phyloP scores from a whole-genome alignment of 1,139 yeast genomes.

The Pichia terricola region DNA sequence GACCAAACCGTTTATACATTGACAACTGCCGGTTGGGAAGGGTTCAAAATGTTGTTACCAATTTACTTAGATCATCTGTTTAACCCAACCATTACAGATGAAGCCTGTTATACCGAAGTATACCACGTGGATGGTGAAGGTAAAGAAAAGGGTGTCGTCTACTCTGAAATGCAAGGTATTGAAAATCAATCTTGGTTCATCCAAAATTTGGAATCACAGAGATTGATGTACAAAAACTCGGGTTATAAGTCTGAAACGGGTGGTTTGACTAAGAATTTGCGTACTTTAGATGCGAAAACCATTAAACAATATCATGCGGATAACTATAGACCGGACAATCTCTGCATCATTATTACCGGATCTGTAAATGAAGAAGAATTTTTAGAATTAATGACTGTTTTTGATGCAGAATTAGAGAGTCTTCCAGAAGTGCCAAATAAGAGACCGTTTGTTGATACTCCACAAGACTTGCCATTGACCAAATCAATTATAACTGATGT shows the following conservation, averaged over 20 bases:
- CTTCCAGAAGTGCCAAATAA: slow-evolving; percentile 30
- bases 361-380: slow-evolving; percentile 68
- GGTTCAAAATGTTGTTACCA: slow-evolving; percentile 75
- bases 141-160: slow-evolving; percentile 93
- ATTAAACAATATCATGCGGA: slow-evolving; percentile 66
- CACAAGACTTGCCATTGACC: slow-evolving; percentile 31
- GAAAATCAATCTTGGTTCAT: slow-evolving; percentile 75
- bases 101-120: slow-evolving; percentile 89
- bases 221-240: slow-evolving; percentile 50
- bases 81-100: slow-evolving; percentile 79
- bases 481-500: slow-evolving; percentile 37
- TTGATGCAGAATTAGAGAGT: slow-evolving; percentile 50
- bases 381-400: slow-evolving; percentile 45
- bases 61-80: slow-evolving; percentile 83
- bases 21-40: slow-evolving; percentile 94
- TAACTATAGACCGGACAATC: slow-evolving; percentile 74
- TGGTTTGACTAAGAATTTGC: slow-evolving; percentile 70
- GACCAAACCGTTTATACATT: slow-evolving; percentile 94
- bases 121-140: slow-evolving; percentile 89
- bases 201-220: slow-evolving; percentile 53
- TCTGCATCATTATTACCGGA: slow-evolving; percentile 78
- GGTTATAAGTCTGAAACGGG: slow-evolving; percentile 95
- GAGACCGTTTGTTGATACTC: slow-evolving; percentile 80
- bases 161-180: slow-evolving; percentile 94
- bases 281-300: slow-evolving; percentile 61